A percentile compares a stretch with the other conserved stretches of the same genome.
Evolutionary conservation across 805 yeast species (phyloP).

Genomic region (Ogataea henricii): DNA sequence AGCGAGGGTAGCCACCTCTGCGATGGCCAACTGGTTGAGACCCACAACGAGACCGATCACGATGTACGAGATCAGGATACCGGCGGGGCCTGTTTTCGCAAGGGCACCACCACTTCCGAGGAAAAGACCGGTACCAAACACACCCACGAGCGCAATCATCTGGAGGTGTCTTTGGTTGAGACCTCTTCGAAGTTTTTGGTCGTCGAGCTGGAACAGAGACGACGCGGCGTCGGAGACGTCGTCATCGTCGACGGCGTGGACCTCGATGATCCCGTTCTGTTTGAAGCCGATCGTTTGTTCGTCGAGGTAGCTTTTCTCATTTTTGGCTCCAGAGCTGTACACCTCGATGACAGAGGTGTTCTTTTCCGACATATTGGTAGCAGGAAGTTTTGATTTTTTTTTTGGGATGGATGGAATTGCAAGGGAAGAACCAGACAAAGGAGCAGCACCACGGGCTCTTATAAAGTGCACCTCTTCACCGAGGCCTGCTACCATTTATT

Average conservation of each 20-base stretch:
- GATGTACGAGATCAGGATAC: slow-evolving; percentile 58
- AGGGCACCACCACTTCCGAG: slow-evolving; percentile 50
- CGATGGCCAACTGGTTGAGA: slow-evolving; percentile 50
- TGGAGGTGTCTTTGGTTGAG: slow-evolving; percentile 53
- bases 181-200: slow-evolving; percentile 34
- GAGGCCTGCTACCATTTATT: too few relatives aligned
- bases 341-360: slow-evolving; percentile 1
- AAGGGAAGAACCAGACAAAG: too few relatives aligned
- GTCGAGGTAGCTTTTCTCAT: slow-evolving; percentile 1
- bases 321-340: background rate
- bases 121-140: slow-evolving; percentile 66
- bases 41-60: slow-evolving; percentile 59
- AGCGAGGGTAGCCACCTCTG: slow-evolving; percentile 61
- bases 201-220: slow-evolving; percentile 10
- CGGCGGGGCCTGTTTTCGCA: slow-evolving; percentile 33
- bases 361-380: slow-evolving; percentile 1
- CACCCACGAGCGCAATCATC: slow-evolving; percentile 72
- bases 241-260: background rate
- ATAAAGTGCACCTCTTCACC: too few relatives aligned
- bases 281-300: slow-evolving; percentile 1
- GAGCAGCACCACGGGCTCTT: too few relatives aligned
- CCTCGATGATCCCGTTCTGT: background rate
- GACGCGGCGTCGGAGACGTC: background rate
- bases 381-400: background rate
- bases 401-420: background rate